A percentile compares a stretch with the other conserved stretches of the same genome.
phyloP scores from a whole-genome alignment of 1,139 yeast species.

The Debaryomyces udenii region DNA sequence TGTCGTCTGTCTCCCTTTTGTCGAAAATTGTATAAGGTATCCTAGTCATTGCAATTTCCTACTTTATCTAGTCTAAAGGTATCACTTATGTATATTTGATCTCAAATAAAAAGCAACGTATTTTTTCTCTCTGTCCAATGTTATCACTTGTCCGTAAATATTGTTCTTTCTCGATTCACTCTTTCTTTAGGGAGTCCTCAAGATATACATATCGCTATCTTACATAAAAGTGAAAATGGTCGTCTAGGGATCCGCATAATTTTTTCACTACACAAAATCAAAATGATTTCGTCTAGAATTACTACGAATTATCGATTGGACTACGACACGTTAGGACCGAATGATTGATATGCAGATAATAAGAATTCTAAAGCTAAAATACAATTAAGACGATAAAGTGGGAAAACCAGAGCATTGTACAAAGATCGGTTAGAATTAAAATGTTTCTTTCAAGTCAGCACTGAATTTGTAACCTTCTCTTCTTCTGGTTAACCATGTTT shows the following conservation, averaged over 20 bases:
- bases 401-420: neutral
- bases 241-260: conserved; percentile 1
- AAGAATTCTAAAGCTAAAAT: conserved; percentile 8
- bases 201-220: conserved; percentile 4
- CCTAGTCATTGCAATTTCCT: conserved; percentile 1
- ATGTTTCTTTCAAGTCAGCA: conserved; percentile 26
- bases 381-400: conserved; percentile 1
- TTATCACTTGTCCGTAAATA: too few relatives aligned
- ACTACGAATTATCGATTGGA: neutral
- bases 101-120: neutral
- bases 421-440: conserved; percentile 8
- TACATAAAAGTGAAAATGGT: neutral
- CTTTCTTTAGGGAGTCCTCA: too few relatives aligned
- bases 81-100: neutral
- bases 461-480: conserved; percentile 61
- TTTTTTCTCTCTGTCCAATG: too few relatives aligned
- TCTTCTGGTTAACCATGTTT: conserved; percentile 85
- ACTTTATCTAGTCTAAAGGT: too few relatives aligned
- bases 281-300: conserved; percentile 2
- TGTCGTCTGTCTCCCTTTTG: conserved; percentile 16
- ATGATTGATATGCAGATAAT: conserved; percentile 5
- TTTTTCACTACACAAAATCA: conserved; percentile 7
- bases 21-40: conserved; percentile 3
- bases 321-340: neutral
- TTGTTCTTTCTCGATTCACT: too few relatives aligned